Evolutionary conservation across 257 asterid species (phyloP).

Genomic region (Salvia miltiorrhiza): DNA sequence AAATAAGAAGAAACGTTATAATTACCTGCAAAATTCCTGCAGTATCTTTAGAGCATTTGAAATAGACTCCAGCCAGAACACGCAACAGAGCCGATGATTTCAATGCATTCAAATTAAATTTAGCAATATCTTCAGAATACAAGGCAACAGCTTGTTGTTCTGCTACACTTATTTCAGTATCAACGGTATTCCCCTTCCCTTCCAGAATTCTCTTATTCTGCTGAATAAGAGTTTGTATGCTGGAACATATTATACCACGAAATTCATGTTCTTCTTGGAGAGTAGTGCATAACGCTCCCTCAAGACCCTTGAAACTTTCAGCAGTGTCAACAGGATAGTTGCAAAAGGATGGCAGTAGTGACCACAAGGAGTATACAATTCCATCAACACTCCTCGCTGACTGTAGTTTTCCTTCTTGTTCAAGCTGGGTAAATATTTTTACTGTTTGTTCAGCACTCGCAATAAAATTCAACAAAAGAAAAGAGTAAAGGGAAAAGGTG

Average conservation of each 20-base stretch:
- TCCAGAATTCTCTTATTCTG: constrained; percentile 66
- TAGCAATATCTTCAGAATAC: constrained; percentile 55
- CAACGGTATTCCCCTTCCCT: constrained; percentile 40
- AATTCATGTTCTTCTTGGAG: constrained; percentile 64
- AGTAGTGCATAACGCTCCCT: constrained; percentile 52
- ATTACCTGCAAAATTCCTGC: constrained; percentile 71
- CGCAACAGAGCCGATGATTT: constrained; percentile 54
- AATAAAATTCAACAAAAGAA: background rate
- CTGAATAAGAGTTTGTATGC: constrained; percentile 80
- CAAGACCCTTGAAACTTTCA: constrained; percentile 62
- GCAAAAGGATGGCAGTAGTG: constrained; percentile 93
- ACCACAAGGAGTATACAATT: constrained; percentile 85
- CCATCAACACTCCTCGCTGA: constrained; percentile 67
- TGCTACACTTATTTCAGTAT: constrained; percentile 35
- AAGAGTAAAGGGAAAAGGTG: background rate
- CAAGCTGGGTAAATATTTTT: constrained; percentile 48
- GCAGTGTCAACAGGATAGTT: constrained; percentile 87
- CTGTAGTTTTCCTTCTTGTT: constrained; percentile 59
- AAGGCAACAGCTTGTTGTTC: constrained; percentile 54
- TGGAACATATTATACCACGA: constrained; percentile 75
- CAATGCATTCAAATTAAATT: constrained; percentile 57
- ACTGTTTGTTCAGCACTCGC: constrained; percentile 12
- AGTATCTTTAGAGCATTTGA: constrained; percentile 59
- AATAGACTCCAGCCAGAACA: constrained; percentile 52
- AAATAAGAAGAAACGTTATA: background rate